Percentiles rank a stretch among this genome's conserved stretches.
Conservation (phyloP, 106 monocot species). For the Dendrobium chrysotoxum region DNA sequence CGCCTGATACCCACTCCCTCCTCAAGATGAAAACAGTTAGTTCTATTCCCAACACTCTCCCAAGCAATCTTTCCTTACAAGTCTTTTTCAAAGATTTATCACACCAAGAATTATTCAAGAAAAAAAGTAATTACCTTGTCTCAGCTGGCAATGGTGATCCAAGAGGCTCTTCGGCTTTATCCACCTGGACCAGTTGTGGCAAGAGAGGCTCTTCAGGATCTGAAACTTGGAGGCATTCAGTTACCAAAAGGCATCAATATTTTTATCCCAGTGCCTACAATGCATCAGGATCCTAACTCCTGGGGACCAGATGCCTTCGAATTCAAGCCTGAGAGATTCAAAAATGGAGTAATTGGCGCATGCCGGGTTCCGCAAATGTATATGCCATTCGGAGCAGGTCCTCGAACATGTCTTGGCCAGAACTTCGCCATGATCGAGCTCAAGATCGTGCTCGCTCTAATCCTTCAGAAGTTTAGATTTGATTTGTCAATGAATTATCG, state of each 20-base stretch:
- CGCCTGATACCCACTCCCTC: slow-evolving; percentile 32
- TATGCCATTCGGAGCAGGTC: slow-evolving; percentile 58
- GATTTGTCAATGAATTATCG: slow-evolving; percentile 31
- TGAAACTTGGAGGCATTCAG: slow-evolving; percentile 41
- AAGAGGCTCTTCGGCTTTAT: slow-evolving; percentile 67
- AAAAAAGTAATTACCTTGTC: neutral
- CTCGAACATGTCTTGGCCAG: slow-evolving; percentile 55
- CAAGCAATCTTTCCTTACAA: neutral
- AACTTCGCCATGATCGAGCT: slow-evolving; percentile 66
- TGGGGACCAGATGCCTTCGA: slow-evolving; percentile 67
- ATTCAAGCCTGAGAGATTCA: slow-evolving; percentile 66
- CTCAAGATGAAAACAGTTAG: slow-evolving; percentile 56
- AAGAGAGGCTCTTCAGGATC: slow-evolving; percentile 53
- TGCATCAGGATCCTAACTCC: slow-evolving; percentile 40
- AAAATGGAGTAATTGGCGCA: slow-evolving; percentile 34
- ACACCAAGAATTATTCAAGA: too few species aligned
- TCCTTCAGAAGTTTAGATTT: slow-evolving; percentile 54
- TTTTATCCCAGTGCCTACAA: slow-evolving; percentile 22
- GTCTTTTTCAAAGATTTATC: too few species aligned
- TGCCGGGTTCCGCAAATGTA: slow-evolving; percentile 51
- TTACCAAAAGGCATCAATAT: slow-evolving; percentile 58
- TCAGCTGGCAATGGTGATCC: slow-evolving; percentile 76
- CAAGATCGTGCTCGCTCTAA: slow-evolving; percentile 51
- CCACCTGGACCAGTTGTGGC: slow-evolving; percentile 43
- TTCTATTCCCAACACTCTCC: too few species aligned